Percentiles rank a stretch among this genome's conserved stretches.
Conservation (phyloP, 176 grass and related monocot genomes). For the Leersia perrieri region DNA sequence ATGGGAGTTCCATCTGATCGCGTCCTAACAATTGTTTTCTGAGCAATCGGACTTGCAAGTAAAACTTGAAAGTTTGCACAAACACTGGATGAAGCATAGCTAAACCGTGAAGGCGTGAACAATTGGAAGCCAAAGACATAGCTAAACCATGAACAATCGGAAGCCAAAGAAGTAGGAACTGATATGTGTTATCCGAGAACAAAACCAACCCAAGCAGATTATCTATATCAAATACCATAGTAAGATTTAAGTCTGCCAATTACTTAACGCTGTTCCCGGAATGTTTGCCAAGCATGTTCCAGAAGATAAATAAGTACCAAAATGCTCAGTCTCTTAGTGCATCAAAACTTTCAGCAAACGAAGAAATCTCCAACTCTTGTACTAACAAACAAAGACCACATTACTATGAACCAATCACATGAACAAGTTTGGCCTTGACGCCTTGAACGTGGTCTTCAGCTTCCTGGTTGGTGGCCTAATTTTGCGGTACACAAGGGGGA, state of each 20-base stretch:
- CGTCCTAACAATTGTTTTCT: neutral
- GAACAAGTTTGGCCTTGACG: slow-evolving; percentile 65
- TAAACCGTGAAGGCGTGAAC: neutral
- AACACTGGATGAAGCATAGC: neutral
- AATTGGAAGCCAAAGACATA: too few species aligned
- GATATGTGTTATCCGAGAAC: neutral
- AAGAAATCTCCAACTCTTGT: neutral
- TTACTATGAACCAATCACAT: slow-evolving; percentile 39
- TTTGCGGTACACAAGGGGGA: slow-evolving; percentile 76
- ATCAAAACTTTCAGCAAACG: slow-evolving; percentile 28
- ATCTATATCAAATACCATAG: neutral
- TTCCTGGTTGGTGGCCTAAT: slow-evolving; percentile 71
- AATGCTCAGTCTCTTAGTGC: neutral
- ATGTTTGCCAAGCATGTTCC: slow-evolving; percentile 14
- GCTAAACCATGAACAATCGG: too few species aligned
- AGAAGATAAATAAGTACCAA: slow-evolving; percentile 22
- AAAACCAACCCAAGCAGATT: neutral
- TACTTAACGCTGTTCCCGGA: slow-evolving; percentile 2
- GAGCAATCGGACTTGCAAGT: neutral
- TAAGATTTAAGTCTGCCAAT: neutral
- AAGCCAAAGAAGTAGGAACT: too few species aligned
- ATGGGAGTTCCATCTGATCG: neutral
- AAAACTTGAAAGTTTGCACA: neutral
- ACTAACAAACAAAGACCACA: neutral
- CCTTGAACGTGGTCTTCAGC: slow-evolving; percentile 83